phyloP scores from a whole-genome alignment of 2,329 filamentous ascomycete genomes.

The Claviceps humidiphila region DNA sequence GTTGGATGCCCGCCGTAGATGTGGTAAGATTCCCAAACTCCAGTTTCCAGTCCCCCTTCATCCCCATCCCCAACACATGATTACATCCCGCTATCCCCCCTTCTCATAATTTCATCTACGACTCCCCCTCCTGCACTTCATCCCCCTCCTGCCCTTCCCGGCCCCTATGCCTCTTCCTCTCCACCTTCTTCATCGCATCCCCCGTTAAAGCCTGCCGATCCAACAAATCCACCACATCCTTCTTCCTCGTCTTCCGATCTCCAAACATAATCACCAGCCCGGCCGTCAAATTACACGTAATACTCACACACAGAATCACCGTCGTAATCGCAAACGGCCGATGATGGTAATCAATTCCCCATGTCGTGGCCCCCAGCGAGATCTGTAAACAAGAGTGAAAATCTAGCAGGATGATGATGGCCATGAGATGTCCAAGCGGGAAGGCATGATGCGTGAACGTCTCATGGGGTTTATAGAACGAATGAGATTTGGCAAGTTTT shows the following conservation, averaged over 20 bases:
- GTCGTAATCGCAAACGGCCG: constrained; percentile 64
- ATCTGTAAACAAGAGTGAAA: constrained; percentile 71
- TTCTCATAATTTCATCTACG: neutral
- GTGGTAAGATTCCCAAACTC: no score
- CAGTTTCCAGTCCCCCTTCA: no score
- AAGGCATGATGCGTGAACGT: constrained; percentile 73
- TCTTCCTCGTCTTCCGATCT: constrained; percentile 67
- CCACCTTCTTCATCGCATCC: constrained; percentile 36
- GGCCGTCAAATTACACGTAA: constrained; percentile 63
- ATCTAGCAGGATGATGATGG: constrained; percentile 68
- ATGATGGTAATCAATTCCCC: constrained; percentile 58
- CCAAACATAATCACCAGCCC: constrained; percentile 66
- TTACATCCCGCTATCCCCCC: no score
- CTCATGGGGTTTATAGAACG: constrained; percentile 82
- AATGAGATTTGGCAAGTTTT: constrained; percentile 72
- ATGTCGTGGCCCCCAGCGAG: constrained; percentile 63
- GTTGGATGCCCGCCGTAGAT: no score
- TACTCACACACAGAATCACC: constrained; percentile 66
- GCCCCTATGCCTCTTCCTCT: constrained; percentile 11
- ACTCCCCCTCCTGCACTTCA: neutral
- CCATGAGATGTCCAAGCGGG: constrained; percentile 58
- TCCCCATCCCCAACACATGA: no score
- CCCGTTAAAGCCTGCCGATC: constrained; percentile 63
- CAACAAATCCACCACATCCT: constrained; percentile 68
- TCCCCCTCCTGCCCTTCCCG: neutral